Base-by-base conservation (phyloP, 2,329 filamentous ascomycete genomes). In the Parascedosporium putredinis region DNA sequence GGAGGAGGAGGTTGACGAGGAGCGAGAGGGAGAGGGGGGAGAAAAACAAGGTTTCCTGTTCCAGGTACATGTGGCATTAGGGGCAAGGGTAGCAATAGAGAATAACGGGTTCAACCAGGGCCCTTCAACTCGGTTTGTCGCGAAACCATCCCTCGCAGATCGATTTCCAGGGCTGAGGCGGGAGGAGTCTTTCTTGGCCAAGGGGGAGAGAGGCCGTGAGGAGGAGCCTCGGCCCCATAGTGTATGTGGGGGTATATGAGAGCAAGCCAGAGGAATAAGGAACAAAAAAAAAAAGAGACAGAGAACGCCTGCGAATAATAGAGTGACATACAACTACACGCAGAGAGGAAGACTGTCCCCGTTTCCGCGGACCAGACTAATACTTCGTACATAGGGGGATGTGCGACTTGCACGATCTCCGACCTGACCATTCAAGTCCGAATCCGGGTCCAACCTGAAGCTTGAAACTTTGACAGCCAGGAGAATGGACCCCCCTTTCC, bases 81-180 rank as follows among this genome's bases (percentile, higher is more conserved):
- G n/a, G n/a, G n/a, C n/a, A n/a, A n/a, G n/a, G n/a, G n/a, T n/a
- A n/a, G n/a, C n/a, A n/a, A n/a, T n/a, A n/a, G n/a, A n/a, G n/a
- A n/a, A n/a, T n/a, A n/a, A 42, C 38, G 20, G 38, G 38, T 14
- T 20, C 16, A 22, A 16, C 38, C 38, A 23, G 38, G 38, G 9
- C 38, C 38, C 38, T 20, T 9, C 38, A 42, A 16, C 16, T 42
- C 38, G n/a, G n/a, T n/a, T n/a, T n/a, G n/a, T 42, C 38, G 38
- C 38, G 38, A 42, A 42, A 24, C 38, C 38, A n/a, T n/a, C n/a
- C n/a, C n/a, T n/a, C n/a, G 38, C 14, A 42, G 38, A 42, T 42
- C 38, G 23, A 42, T 40, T 6, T 40, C n/a, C 18, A 40, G 16
- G 36, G 36, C 18, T 40, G 36, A 40, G 36, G 36, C 36, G 36